Conservation (phyloP, 768 basidiomycete genomes). For the Suillus tomentosus region DNA sequence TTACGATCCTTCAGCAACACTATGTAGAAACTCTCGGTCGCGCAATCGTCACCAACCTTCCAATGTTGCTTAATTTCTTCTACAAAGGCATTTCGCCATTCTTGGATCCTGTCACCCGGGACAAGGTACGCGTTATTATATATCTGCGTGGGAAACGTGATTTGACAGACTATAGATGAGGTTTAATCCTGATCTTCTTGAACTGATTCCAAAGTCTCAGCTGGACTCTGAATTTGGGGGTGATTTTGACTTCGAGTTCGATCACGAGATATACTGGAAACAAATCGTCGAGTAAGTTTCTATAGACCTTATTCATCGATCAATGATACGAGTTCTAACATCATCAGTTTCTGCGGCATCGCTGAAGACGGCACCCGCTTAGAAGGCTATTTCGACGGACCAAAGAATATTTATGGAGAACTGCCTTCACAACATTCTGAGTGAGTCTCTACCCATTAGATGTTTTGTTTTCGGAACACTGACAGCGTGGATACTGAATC, state of each 20-base stretch:
- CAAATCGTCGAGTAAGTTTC: constrained; percentile 65
- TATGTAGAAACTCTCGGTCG: constrained; percentile 89
- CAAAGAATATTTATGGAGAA: neutral
- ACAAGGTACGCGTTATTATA: constrained; percentile 57
- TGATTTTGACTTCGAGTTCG: constrained; percentile 70
- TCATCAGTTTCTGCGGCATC: constrained; percentile 55
- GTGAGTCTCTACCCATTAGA: neutral
- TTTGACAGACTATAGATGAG: constrained; percentile 62
- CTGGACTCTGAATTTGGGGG: constrained; percentile 87
- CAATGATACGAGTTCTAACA: neutral
- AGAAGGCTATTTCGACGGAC: constrained; percentile 33
- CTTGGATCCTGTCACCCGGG: constrained; percentile 84
- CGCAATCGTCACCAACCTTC: constrained; percentile 82
- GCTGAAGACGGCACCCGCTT: constrained; percentile 55
- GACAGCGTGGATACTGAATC: neutral
- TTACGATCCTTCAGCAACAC: constrained; percentile 83
- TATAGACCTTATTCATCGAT: neutral
- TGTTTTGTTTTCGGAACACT: neutral
- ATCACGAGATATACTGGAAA: constrained; percentile 76
- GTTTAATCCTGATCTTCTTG: constrained; percentile 81
- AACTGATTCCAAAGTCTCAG: constrained; percentile 73
- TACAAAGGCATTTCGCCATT: constrained; percentile 86
- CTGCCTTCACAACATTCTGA: neutral
- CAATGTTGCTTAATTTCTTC: constrained; percentile 71
- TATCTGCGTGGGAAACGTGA: neutral